Base-by-base conservation (phyloP, 2,329 filamentous ascomycete species). In the Claviceps pazoutovae region DNA sequence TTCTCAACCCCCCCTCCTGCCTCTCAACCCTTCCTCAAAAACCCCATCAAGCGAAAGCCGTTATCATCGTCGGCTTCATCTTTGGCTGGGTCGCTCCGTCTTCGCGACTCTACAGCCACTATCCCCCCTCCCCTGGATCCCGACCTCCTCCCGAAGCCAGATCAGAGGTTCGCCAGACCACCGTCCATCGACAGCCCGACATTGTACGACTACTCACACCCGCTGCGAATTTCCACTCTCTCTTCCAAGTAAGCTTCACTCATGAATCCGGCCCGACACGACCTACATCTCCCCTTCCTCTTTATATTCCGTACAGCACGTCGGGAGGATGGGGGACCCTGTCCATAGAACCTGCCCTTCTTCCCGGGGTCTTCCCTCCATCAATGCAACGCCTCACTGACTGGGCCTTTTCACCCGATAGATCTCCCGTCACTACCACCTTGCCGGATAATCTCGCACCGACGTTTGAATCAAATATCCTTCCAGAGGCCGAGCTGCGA, bases 121-220 rank as follows among this genome's bases (percentile, higher is more conserved):
- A 43, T 50, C 14, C 56, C 52, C 13, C 46, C 60, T n/a, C 60
- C 60, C 9, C 64, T 66, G 39, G 66, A 60, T 48, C 63, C 67
- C 50, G 68, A 72, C 54, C 66, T 75, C 21, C 68, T 53, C 42
- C 51, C 48, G 43, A 69, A 70, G 55, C 74, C 76, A n/a, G 74
- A 74, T 47, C 71, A 73, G 55, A 66, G 77, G 48, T 79, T 77
- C 60, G 70, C 71, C n/a, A 71, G 78, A 55, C 73, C 74, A 36
- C 75, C 67, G 58, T 75, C 77, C 14, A 63, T 80, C 51, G 78
- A 82, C 63, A 82, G 78, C 61, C 79, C 78, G 55, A 81, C 77
- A 36, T 66, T 82, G 48, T 82, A 82, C 73, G 76, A 80, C 60
- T 80, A 78, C 59, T 73, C 74, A 43, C 52, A 59, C 19, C 55